phyloP scores from a whole-genome alignment of 257 asterid genomes.

The Misopates orontium region DNA sequence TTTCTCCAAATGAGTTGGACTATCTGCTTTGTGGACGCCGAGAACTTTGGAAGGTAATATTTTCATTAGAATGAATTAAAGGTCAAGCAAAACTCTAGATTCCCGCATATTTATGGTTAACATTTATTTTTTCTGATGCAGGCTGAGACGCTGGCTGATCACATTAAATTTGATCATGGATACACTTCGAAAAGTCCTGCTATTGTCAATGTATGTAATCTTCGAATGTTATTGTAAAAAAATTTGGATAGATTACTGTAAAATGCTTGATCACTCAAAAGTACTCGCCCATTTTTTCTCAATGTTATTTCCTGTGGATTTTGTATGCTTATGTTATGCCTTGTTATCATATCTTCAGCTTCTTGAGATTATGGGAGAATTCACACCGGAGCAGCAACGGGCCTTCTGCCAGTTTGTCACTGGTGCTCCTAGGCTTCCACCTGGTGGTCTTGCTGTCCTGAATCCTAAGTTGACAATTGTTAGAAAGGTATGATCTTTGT shows the following conservation, averaged over 20 bases:
- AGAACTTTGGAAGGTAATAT: conserved; percentile 89
- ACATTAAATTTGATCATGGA: conserved; percentile 97
- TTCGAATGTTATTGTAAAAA: conserved; percentile 9
- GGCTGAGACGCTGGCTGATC: conserved; percentile 86
- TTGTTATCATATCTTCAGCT: conserved; percentile 47
- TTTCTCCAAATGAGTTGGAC: conserved; percentile 89
- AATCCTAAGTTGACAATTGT: conserved; percentile 98
- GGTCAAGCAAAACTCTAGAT: conserved; percentile 11
- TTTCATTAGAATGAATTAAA: conserved; percentile 21
- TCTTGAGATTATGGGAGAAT: conserved; percentile 93
- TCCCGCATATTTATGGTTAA: conserved; percentile 23
- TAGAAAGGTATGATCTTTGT: conserved; percentile 64
- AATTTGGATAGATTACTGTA: neutral
- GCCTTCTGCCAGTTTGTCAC: conserved; percentile 98
- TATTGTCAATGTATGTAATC: conserved; percentile 57
- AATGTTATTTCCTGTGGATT: neutral
- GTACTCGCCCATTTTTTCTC: neutral
- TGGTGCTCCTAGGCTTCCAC: conserved; percentile 98
- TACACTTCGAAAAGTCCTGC: conserved; percentile 95
- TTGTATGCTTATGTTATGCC: conserved; percentile 1
- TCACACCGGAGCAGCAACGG: conserved; percentile 86
- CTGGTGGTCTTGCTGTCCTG: conserved; percentile 89
- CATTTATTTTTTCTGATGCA: conserved; percentile 34
- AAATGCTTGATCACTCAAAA: neutral
- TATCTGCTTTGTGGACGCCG: conserved; percentile 90